These are phyloP conservation scores for Cytospora chrysosperma DNA, from an alignment of 2,329 filamentous ascomycete species.

Conservation along the genomic window DNA sequence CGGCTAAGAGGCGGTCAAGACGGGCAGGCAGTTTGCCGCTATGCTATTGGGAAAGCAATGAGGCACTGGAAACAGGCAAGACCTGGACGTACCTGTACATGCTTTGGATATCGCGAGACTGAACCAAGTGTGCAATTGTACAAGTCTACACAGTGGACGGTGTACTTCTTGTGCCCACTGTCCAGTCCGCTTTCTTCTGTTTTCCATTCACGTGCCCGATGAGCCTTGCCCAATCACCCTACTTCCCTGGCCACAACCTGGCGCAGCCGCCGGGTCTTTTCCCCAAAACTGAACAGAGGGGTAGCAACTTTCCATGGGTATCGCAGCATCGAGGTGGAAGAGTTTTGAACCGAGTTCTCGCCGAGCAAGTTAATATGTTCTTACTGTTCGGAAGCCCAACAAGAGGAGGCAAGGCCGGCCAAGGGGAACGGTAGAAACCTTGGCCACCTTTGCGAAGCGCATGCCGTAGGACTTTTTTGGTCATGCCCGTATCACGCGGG, in stretches of 20 bases:
- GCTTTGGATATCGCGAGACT: background rate
- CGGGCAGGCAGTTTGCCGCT: background rate
- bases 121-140: background rate
- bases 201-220: background rate
- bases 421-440: background rate
- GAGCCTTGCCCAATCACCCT: background rate
- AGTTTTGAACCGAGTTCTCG: background rate
- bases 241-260: background rate
- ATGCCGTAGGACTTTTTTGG: background rate
- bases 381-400: background rate
- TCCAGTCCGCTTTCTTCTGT: background rate
- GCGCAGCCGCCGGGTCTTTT: background rate
- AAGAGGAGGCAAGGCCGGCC: background rate
- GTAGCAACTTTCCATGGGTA: constrained; percentile 8
- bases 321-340: background rate
- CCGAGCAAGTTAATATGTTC: constrained; percentile 10
- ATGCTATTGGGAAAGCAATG: background rate
- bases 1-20: background rate
- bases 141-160: background rate
- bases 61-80: background rate
- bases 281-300: background rate
- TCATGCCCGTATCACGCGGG: background rate
- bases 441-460: background rate
- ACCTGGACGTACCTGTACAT: background rate
- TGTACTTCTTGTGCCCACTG: background rate